Base-by-base conservation (phyloP, 495 filamentous ascomycete species). In the Rostrohypoxylon terebratum region DNA sequence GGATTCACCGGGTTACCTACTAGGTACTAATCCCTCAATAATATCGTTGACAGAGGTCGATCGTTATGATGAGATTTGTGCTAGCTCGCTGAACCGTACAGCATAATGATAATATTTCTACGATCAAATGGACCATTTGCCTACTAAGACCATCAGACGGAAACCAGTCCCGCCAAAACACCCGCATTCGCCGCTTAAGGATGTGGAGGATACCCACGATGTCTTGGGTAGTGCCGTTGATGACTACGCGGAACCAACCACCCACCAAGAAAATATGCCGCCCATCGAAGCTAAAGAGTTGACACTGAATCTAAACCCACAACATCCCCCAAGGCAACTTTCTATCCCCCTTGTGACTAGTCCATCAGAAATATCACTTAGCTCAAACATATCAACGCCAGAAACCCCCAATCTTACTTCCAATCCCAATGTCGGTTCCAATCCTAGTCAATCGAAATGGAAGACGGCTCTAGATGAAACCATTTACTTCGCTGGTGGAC, bases 401-500 rank as follows among this genome's bases (percentile, higher is more conserved):
- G 59, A 66, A 16, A 62, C 28, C 9, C 57, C 20, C 1, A 63
- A 55, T 58, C 16, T n/a, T 16, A 45, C 0, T 45, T 5, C 16
- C 42, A 20, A 45, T 2, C 38, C 38, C 38, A n/a, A 4, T 13
- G 0, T 53, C 68, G 20, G 63, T 54, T 31, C 51, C 20, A 55
- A 31, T 11, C 31, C 51, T 5, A 21, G 36, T 14, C 61, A 58
- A 38, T 75, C 76, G 13, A 69, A 79, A 71, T 81, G 83, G 82
- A 80, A 83, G 57, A 71, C 75, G 8, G 86, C 85, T 66, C 79
- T 88, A 14, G 81, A 83, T 10, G 87, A 90, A 69, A 85, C 88
- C 0, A 82, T 85, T 10, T 86, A 92, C 74, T 89, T 91, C 54
- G 85, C 90, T 20, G 87, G 86, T 1, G 89, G 90, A 3, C 78